A percentile compares a stretch with the other conserved stretches of the same genome.
Evolutionary conservation across 345 rosid species (phyloP).

Genomic region (Rhizophora mangle): DNA sequence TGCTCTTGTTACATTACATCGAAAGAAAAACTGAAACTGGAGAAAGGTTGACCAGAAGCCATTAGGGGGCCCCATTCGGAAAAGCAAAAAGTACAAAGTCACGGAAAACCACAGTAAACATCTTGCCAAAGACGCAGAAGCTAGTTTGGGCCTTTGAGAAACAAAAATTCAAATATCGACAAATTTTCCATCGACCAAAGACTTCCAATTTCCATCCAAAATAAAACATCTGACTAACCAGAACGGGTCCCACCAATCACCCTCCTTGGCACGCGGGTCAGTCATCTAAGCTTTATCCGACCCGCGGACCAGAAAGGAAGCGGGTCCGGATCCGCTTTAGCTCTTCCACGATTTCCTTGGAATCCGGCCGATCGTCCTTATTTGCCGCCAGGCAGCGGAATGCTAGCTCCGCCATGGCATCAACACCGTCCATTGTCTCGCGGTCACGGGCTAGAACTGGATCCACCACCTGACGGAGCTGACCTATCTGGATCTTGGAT

Average conservation of each 20-base stretch:
- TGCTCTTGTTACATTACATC: too few relatives aligned
- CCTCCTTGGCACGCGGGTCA: constrained; percentile 26
- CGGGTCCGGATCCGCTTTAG: constrained; percentile 53
- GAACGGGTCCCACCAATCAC: background rate
- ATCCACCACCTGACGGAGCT: constrained; percentile 65
- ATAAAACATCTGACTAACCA: background rate
- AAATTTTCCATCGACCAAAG: background rate
- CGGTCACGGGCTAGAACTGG: constrained; percentile 41
- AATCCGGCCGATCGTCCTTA: constrained; percentile 86
- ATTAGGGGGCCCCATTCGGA: too few relatives aligned
- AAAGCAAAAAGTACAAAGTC: too few relatives aligned
- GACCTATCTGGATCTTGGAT: constrained; percentile 75
- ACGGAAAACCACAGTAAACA: too few relatives aligned
- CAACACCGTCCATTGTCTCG: constrained; percentile 43
- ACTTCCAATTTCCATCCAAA: background rate
- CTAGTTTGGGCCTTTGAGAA: too few relatives aligned
- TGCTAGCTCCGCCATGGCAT: constrained; percentile 84
- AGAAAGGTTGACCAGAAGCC: too few relatives aligned
- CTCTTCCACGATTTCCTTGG: constrained; percentile 74
- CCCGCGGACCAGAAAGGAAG: constrained; percentile 31
- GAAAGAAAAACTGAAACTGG: too few relatives aligned
- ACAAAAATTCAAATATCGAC: background rate
- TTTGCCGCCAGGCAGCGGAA: constrained; percentile 88
- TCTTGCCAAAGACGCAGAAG: too few relatives aligned
- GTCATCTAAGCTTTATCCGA: constrained; percentile 1